Base-by-base conservation (phyloP, 768 basidiomycete genomes). In the Serpula lacrymans region DNA sequence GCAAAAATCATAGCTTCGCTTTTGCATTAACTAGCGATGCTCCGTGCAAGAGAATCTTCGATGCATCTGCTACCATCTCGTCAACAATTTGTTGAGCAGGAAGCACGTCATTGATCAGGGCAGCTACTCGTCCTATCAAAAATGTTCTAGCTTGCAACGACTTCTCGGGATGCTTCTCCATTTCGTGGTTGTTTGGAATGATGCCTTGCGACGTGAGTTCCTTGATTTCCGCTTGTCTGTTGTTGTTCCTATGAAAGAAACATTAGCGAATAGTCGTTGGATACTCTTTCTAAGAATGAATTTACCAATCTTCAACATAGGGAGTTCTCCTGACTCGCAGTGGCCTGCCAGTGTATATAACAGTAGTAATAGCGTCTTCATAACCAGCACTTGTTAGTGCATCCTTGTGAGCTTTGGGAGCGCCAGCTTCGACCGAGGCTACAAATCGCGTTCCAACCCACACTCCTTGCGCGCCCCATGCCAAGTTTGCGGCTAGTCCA, bases 391-490 rank as follows among this genome's bases (percentile, higher is more conserved):
- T 74, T 37, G 88, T 43, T 14, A 90, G 58, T 43, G 81, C 73
- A 7, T 92, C 82, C 66, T 95, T 95, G 69, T 95, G 92, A 45
- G 72, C 73, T 59, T 83, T 82, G 2, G 89, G 85, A 9, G 91
- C 92, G 32, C 73, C 74, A 24, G 92, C 91, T 59, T 94, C 90
- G 4, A 64, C 72, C 12, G 78, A 68, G 11, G 92, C 90, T 18
- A 94, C 91, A 54, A 95, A 94, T 33, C 92, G 78, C 3, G 87
- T 89, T 32, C 87, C 88, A 26, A 88, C 86, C 88, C 87, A 93
- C 39, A 93, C 90, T 25, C 74, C 93, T 51, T 90, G 76, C 26
- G 92, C 92, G 47, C 93, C 93, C 80, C 86, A 94, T 51, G 82
- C 72, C 40, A 97, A 63, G 54, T 93, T 90, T 12, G 93, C 88